Evolutionary conservation across 768 basidiomycete species (phyloP).

Genomic region (Lentinus tigrinus): DNA sequence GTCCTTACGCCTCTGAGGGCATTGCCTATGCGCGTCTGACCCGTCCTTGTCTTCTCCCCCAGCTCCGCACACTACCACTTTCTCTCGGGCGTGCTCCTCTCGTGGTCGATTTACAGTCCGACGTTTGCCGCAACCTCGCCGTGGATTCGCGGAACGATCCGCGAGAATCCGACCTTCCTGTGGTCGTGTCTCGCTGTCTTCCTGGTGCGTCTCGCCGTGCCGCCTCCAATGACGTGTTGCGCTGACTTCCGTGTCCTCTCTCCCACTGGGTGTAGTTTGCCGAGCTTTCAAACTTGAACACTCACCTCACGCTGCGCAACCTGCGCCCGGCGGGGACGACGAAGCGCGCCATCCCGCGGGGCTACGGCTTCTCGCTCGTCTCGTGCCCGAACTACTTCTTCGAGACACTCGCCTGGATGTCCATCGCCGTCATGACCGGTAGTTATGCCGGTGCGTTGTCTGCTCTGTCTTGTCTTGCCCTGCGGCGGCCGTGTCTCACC

Average conservation of each 20-base stretch:
- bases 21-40: conserved; percentile 1
- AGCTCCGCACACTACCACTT: conserved; percentile 92
- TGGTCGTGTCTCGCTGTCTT: conserved; percentile 65
- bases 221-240: neutral
- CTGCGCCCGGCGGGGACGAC: conserved; percentile 81
- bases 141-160: conserved; percentile 58
- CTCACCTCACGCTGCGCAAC: conserved; percentile 79
- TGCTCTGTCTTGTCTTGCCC: neutral
- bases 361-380: conserved; percentile 87
- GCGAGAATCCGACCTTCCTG: conserved; percentile 68
- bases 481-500: neutral
- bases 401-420: conserved; percentile 76
- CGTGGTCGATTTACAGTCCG: conserved; percentile 79
- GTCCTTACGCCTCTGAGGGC: neutral
- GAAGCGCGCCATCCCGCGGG: conserved; percentile 83
- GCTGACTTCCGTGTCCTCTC: neutral
- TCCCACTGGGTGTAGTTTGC: conserved; percentile 52
- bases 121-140: conserved; percentile 68
- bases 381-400: conserved; percentile 96
- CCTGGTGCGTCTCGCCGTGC: conserved; percentile 54
- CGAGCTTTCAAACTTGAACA: conserved; percentile 80
- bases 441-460: conserved; percentile 65
- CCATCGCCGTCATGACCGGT: conserved; percentile 73
- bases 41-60: neutral
- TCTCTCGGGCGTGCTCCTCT: conserved; percentile 75